Base-by-base conservation (phyloP, 75 land plant genomes). In the Isoetes taiwanensis region DNA sequence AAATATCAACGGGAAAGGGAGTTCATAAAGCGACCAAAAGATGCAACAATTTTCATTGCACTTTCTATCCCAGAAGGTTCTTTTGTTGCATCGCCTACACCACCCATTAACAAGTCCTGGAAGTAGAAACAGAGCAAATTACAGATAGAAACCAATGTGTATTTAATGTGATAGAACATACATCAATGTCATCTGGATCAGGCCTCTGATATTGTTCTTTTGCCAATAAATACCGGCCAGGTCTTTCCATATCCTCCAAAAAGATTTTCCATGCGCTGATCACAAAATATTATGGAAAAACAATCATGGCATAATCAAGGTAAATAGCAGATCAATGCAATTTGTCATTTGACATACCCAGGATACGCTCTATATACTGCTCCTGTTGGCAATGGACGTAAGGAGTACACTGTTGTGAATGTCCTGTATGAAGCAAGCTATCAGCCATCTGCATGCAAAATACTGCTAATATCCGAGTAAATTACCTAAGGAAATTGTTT, bases 291-390 rank as follows among this genome's bases (percentile, higher is more conserved):
- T 24, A 31, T 30, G 19, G 12, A 6, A 61, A 28, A 55, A 8
- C 28, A 0, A 23, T 56, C 3, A 14, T 9, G 28, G 9, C 61
- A n/a, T n/a, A n/a, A n/a, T n/a, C n/a, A n/a, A 32, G 8, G 33
- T 21, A 14, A 14, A 54, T 4, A 54, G 14, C 9, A 14, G 39
- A 37, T 10, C 9, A 14, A 37, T 10, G 39, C 9, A 14, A 37
- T 10, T 10, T 37, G 28, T 29, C 28, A 41, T 28, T 19, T 29
- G 38, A 32, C 77, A 70, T 73, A 91, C 97, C 89, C 95, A 2
- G 97, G 97, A 55, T 91, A 91, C 40, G 80, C 67, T 53, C 93
- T 76, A 43, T 86, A 91, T 23, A 91, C 73, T 11, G 97, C 95
- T 58, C 89, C 95, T 32, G 67, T 30, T 55, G 79, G 68, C 50